Conservation (phyloP, 129 eudicot species). For the Cynara cardunculus region DNA sequence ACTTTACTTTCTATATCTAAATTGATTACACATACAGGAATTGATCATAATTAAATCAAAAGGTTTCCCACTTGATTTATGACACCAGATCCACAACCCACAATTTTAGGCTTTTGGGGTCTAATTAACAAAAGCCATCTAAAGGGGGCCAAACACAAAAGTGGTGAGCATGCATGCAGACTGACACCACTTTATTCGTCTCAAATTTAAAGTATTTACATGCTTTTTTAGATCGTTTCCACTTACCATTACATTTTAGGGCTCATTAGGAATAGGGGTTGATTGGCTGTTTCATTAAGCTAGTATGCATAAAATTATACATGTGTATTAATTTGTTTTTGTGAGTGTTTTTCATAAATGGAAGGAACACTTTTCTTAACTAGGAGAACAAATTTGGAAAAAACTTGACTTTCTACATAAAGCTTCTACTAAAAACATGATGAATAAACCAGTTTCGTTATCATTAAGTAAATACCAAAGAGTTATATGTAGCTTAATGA, state of each 20-base stretch:
- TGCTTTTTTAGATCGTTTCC: not conserved
- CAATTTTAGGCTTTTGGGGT: constrained; percentile 15
- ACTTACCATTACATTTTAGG: not conserved
- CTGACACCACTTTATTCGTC: constrained; percentile 17
- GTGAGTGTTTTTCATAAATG: too few species aligned
- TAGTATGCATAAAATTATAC: too few species aligned
- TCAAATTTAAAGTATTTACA: not conserved
- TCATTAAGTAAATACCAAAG: too few species aligned
- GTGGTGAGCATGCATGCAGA: constrained; percentile 20
- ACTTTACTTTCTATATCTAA: not conserved
- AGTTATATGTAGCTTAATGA: too few species aligned
- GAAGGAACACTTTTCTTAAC: too few species aligned
- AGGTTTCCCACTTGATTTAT: constrained; percentile 11
- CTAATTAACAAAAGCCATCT: not conserved
- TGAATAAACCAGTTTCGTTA: too few species aligned
- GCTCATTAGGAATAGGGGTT: not conserved
- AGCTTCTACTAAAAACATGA: too few species aligned
- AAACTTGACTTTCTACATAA: too few species aligned
- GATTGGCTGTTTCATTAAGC: too few species aligned
- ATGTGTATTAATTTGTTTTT: too few species aligned
- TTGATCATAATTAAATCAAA: constrained; percentile 1
- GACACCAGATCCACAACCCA: constrained; percentile 1
- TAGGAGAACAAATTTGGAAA: too few species aligned
- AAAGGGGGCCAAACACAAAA: constrained; percentile 6
- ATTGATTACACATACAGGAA: not conserved